A percentile compares a stretch with the other conserved stretches of the same genome.
Conservation (phyloP, 2,329 filamentous ascomycete genomes). For the Trichoderma sp. region DNA sequence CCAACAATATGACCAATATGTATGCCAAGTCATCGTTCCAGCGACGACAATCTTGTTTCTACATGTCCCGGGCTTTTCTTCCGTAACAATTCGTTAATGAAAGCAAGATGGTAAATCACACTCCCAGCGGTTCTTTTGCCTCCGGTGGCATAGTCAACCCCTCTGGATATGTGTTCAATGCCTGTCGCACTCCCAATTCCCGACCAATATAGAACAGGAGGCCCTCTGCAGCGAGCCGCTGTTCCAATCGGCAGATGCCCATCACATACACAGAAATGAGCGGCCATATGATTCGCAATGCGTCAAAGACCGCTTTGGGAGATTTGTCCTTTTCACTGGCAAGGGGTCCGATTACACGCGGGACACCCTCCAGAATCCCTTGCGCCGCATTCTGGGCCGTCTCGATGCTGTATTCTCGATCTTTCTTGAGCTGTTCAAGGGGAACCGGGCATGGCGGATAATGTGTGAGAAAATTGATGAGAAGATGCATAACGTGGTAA, state of each 20-base stretch:
- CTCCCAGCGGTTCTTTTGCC: conserved; percentile 26
- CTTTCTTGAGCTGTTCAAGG: conserved; percentile 26
- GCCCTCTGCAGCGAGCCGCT: conserved; percentile 29
- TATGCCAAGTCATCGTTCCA: not conserved
- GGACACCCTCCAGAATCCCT: conserved; percentile 30
- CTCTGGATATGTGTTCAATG: conserved; percentile 28
- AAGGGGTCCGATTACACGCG: conserved; percentile 27
- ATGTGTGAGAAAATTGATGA: conserved; percentile 38
- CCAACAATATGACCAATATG: not conserved
- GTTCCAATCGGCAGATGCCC: conserved; percentile 28
- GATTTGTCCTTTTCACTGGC: conserved; percentile 27
- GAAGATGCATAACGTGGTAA: conserved; percentile 32
- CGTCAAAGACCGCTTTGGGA: conserved; percentile 36
- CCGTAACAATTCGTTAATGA: not conserved
- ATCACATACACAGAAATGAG: conserved; percentile 33
- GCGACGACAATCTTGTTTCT: not conserved
- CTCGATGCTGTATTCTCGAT: conserved; percentile 30
- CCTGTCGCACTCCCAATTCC: conserved; percentile 38
- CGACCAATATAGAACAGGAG: conserved; percentile 34
- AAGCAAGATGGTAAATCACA: not conserved
- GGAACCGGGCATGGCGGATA: conserved; percentile 27
- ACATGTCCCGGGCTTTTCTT: not conserved
- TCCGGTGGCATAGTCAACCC: conserved; percentile 27
- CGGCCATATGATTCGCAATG: conserved; percentile 39
- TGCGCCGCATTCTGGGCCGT: conserved; percentile 29